Evolutionary conservation across 2,329 filamentous ascomycete genomes (phyloP), one percentile per base, ranked within the genome.

Genomic region (Clathrospora elynae): DNA sequence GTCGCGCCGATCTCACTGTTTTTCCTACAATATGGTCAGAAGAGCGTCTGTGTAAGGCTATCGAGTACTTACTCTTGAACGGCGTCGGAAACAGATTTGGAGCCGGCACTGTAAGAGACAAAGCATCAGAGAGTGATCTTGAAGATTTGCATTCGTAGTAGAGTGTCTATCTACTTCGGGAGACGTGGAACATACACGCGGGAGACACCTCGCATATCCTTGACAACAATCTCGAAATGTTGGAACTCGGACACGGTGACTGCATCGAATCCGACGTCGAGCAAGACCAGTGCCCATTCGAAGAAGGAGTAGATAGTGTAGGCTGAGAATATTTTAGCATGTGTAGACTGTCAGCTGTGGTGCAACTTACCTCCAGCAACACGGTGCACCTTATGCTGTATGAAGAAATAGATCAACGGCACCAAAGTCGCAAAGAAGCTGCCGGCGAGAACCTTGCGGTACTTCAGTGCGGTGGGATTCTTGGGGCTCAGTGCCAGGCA

Each of bases 161-260:
- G 37, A 37, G 31, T 37, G 43, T 53, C 81, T 79, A 75, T 76
- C 82, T 91, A 96, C 78, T 84, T 89, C 61, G 92, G 92, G 81
- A 96, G 90, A 87, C 87, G 87, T 76, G 85, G 83, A 76, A 99
- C 93, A 82, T 99, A 99, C 93, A 92, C 91, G 88, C 92, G 91
- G 79, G 88, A 93, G 67, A 86, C 75, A 55, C 90, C 91, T 76
- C 90, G 92, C 57, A 91, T 81, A 75, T 97, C 92, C 76, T 83
- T 89, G 54, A 99, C 79, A 58, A 90, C 80, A 62, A 99, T 76
- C 71, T 97, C 92, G 66, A 97, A 88, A 40, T 86, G 83, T 51
- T 85, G 80, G 75, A 97, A 99, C 75, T 99, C 93, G 62, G 95
- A 76, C 43, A 89, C 86, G 8, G 93, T 97, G 46, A 97, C 87